Evolutionary conservation across 1,139 yeast species (phyloP).

Genomic region (Blastobotrys aristatus): DNA sequence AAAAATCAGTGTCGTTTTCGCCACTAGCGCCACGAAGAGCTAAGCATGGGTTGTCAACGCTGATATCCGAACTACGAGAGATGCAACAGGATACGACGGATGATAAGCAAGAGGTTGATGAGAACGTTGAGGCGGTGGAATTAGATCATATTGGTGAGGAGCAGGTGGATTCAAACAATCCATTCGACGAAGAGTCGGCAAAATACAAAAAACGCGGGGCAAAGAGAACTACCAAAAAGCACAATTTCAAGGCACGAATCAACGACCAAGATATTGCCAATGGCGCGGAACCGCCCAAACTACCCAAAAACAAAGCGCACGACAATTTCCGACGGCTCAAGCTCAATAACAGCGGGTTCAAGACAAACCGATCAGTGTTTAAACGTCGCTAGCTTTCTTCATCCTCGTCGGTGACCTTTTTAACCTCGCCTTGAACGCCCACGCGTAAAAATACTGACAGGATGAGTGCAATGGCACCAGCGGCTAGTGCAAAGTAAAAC

Average conservation of each 20-base stretch:
- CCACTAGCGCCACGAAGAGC: slow-evolving; percentile 9
- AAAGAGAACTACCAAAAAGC: slow-evolving; percentile 60
- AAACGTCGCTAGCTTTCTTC: slow-evolving; percentile 2
- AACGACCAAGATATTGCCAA: slow-evolving; percentile 14
- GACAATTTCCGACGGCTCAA: slow-evolving; percentile 10
- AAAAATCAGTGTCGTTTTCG: slow-evolving; percentile 1
- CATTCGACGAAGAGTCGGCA: neutral
- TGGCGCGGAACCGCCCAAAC: neutral
- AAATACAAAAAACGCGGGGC: slow-evolving; percentile 42
- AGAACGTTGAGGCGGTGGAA: slow-evolving; percentile 14
- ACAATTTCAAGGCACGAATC: slow-evolving; percentile 48
- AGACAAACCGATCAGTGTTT: slow-evolving; percentile 2
- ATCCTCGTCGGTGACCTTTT: neutral
- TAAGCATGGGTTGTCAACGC: slow-evolving; percentile 14
- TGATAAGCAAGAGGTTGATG: slow-evolving; percentile 22
- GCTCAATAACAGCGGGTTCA: slow-evolving; percentile 10
- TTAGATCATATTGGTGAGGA: slow-evolving; percentile 22
- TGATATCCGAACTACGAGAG: slow-evolving; percentile 18
- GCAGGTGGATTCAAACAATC: slow-evolving; percentile 18
- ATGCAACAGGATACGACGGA: slow-evolving; percentile 8
- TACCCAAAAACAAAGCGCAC: neutral
- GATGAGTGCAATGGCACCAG: slow-evolving; percentile 33
- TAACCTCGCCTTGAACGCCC: slow-evolving; percentile 32
- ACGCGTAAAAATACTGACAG: slow-evolving; percentile 36
- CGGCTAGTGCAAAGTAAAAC: slow-evolving; percentile 40